Evolutionary conservation across 2,329 filamentous ascomycete species (phyloP).

Genomic region (Colletotrichum sp.): DNA sequence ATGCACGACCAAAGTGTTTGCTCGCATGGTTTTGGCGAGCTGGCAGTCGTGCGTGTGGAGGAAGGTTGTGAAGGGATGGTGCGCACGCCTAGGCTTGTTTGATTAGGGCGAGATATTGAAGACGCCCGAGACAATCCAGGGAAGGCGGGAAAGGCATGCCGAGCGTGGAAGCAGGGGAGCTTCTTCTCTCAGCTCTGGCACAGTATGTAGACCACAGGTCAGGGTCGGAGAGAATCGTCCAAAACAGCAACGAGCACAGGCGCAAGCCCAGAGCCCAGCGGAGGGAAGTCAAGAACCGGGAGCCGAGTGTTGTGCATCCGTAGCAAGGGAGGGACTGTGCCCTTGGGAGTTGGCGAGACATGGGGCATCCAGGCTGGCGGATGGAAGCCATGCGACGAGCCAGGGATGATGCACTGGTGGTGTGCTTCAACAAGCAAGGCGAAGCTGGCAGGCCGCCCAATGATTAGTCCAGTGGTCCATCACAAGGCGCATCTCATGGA

Average conservation of each 20-base stretch:
- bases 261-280: background rate
- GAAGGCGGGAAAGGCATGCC: constrained; percentile 9
- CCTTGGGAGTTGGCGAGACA: background rate
- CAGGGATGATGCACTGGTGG: background rate
- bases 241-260: background rate
- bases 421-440: background rate
- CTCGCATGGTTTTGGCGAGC: background rate
- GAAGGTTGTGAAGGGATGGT: constrained; percentile 13
- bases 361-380: background rate
- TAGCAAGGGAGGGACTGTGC: constrained; percentile 14
- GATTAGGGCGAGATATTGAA: constrained; percentile 21
- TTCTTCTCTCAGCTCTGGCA: background rate
- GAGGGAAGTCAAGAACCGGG: background rate
- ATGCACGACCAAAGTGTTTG: background rate
- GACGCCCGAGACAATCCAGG: constrained; percentile 17
- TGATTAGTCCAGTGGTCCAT: background rate
- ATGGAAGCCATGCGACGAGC: background rate
- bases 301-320: background rate
- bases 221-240: background rate
- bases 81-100: background rate
- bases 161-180: constrained; percentile 8
- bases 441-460: background rate
- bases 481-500: background rate
- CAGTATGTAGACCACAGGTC: background rate
- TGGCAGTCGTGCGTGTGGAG: background rate